Percentiles rank a stretch among this genome's conserved stretches.
phyloP scores from a whole-genome alignment of 2,329 filamentous ascomycete species.

The Fusarium brachygibbosum region DNA sequence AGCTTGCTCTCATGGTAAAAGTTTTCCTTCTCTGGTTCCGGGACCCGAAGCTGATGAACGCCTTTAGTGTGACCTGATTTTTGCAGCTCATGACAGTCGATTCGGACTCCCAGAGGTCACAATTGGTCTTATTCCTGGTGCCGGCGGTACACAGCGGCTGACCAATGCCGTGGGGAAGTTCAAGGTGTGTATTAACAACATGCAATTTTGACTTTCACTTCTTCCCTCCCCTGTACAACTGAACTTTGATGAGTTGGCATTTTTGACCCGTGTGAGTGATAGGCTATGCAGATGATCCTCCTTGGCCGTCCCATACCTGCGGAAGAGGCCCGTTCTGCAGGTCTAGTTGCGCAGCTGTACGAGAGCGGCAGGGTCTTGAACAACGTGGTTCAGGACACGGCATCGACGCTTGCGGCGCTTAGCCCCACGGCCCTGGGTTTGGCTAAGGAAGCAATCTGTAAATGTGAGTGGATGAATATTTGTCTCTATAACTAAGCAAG shows the following conservation, averaged over 20 bases:
- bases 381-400: constrained; percentile 42
- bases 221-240: background rate
- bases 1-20: constrained; percentile 61
- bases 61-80: constrained; percentile 57
- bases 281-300: constrained; percentile 54
- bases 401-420: constrained; percentile 44
- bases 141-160: constrained; percentile 58
- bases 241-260: background rate
- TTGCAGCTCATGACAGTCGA: constrained; percentile 53
- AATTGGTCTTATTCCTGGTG: constrained; percentile 58
- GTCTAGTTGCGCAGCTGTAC: constrained; percentile 48
- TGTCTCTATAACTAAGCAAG: background rate
- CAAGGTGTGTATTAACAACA: constrained; percentile 47
- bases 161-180: constrained; percentile 59
- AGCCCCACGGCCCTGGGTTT: constrained; percentile 48
- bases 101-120: constrained; percentile 58
- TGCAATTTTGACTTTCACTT: background rate
- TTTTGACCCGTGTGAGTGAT: constrained; percentile 3
- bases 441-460: constrained; percentile 50
- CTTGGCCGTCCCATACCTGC: constrained; percentile 48
- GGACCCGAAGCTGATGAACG: constrained; percentile 6
- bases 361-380: constrained; percentile 49
- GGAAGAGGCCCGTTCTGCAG: constrained; percentile 46
- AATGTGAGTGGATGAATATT: constrained; percentile 38
- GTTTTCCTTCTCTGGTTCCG: constrained; percentile 7